Evolutionary conservation across 148 eudicot genomes (phyloP).

Genomic region (Chenopodium berlandieri): DNA sequence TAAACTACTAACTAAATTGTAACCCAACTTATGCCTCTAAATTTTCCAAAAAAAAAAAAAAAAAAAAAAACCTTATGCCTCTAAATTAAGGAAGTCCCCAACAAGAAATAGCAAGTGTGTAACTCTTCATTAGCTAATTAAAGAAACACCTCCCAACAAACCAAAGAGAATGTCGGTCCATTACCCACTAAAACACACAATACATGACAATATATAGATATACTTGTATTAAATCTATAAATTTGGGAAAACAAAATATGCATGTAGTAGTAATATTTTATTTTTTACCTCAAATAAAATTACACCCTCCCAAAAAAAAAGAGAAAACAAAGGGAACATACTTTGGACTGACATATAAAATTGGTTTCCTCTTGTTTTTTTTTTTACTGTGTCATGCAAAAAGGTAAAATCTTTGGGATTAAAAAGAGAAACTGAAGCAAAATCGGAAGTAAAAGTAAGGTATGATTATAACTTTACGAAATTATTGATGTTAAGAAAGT

Average conservation of each 20-base stretch:
- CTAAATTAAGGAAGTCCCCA: neutral
- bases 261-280: neutral
- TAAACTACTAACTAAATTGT: no score
- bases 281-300: no score
- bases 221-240: neutral
- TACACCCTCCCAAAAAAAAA: neutral
- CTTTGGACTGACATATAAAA: constrained; percentile 11
- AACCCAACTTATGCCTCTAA: no score
- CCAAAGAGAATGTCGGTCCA: constrained; percentile 17
- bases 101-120: neutral
- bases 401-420: neutral
- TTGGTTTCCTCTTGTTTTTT: neutral
- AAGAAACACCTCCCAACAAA: constrained; percentile 1
- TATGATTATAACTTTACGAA: neutral
- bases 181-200: constrained; percentile 6
- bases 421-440: neutral
- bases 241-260: neutral
- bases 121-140: neutral
- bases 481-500: neutral
- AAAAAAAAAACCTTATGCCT: neutral
- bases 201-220: neutral
- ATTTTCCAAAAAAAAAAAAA: no score
- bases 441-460: neutral
- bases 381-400: neutral
- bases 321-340: constrained; percentile 1